These are phyloP conservation scores for Osmanthus fragrans DNA, from an alignment of 257 asterid species.

Conservation along the genomic window DNA sequence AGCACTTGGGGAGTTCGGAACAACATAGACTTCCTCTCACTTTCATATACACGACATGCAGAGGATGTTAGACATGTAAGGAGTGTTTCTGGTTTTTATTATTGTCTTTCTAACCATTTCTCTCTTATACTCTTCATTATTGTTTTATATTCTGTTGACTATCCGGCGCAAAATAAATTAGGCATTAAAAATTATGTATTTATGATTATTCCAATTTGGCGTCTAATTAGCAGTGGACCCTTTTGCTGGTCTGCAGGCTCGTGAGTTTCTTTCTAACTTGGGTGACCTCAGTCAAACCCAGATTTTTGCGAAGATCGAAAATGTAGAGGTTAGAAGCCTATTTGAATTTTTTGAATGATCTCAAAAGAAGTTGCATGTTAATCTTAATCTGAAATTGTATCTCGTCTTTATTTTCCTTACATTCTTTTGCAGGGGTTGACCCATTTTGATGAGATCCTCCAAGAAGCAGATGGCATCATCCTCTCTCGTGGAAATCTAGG, in stretches of 20 bases:
- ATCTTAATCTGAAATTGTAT: constrained; percentile 2
- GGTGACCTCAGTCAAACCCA: constrained; percentile 76
- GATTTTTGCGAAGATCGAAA: constrained; percentile 82
- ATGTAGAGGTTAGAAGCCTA: constrained; percentile 66
- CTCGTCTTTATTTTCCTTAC: not conserved
- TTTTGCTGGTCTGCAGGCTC: constrained; percentile 56
- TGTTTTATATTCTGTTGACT: constrained; percentile 1
- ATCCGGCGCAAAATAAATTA: constrained; percentile 9
- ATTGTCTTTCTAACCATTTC: not conserved
- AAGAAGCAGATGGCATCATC: constrained; percentile 96
- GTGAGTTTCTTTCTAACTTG: constrained; percentile 70
- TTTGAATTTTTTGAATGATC: not conserved
- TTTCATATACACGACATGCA: constrained; percentile 83
- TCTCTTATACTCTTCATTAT: not conserved
- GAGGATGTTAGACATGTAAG: constrained; percentile 87
- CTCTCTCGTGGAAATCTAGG: constrained; percentile 96
- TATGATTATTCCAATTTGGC: constrained; percentile 3
- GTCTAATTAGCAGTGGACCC: not conserved
- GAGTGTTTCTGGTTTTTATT: constrained; percentile 12
- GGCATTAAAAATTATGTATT: not conserved
- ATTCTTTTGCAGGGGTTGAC: constrained; percentile 59
- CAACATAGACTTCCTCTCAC: constrained; percentile 88
- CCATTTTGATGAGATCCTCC: constrained; percentile 88
- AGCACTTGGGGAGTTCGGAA: constrained; percentile 92
- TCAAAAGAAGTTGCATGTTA: constrained; percentile 11